Base-by-base conservation (phyloP, 2,329 filamentous ascomycete genomes). In the Cladosporium cucumerinum region DNA sequence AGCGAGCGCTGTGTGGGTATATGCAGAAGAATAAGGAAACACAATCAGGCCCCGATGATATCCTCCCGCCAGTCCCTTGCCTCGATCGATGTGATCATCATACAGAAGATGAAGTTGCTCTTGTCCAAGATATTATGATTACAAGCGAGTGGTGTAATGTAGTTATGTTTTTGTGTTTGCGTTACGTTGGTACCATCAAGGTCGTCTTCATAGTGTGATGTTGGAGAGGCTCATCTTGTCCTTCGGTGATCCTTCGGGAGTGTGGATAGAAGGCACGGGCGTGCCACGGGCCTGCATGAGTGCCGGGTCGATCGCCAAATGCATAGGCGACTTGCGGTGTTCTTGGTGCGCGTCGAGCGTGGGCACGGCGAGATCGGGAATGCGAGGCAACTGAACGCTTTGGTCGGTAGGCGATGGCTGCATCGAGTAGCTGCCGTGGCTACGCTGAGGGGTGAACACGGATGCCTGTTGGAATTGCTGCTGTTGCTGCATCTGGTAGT, bases 151-250 rank as follows among this genome's bases (percentile, higher is more conserved):
- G 60, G 43, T 34, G 60, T 62, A 55, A 23, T 54, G 34, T 52
- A 34, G 14, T 55, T 21, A 43, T 61, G n/a, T 36, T 46, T 46
- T 46, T 62, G 34, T 52, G 39, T 11, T 60, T 32, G 59, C n/a
- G 21, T 23, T 51, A 48, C 21, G 28, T 34, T 54, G 28, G 10
- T 36, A 6, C 60, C 34, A 62, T 62, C 36, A 62, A 62, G 55
- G 52, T 64, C 39, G 54, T 49, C 26, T 64, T 65, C 63, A 65
- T 57, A 65, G 72, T 5, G 74, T 77, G 49, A 77, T 72, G 63
- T 76, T 75, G 18, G 75, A 76, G 23, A 77, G 68, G 67, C 74
- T 75, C 75, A 77, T 77, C 70, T 76, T 76, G 64, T 76, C 74
- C 68, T 73, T 73, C 26, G 75, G 75, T 39, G 75, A 77, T 64